Percentiles rank a stretch among this genome's conserved stretches.
These are phyloP conservation scores for Thinopyrum obtusiflorum DNA, from an alignment of 202 grass and related monocot genomes.

Conservation along the genomic window DNA sequence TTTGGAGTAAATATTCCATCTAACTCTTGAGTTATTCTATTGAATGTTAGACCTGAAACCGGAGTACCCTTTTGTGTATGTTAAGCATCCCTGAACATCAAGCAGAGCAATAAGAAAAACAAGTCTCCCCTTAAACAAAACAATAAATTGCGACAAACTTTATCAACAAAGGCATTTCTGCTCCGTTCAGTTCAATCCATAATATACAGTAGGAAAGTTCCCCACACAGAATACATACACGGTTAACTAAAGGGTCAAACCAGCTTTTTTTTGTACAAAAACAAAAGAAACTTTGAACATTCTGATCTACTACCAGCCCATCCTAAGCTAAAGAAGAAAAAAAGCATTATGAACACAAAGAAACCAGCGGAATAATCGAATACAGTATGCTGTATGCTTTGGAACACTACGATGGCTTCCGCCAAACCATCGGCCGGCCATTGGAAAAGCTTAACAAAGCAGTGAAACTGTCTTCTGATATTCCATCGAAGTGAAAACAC, in stretches of 20 bases:
- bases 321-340: not conserved
- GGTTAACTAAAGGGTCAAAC: not conserved
- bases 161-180: not conserved
- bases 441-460: slow-evolving; percentile 19
- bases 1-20: too few species aligned
- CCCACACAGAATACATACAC: not conserved
- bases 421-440: not conserved
- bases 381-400: not conserved
- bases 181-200: not conserved
- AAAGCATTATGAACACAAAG: slow-evolving; percentile 19
- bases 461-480: slow-evolving; percentile 6
- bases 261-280: slow-evolving; percentile 27
- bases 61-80: not conserved
- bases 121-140: not conserved
- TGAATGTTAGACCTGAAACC: not conserved
- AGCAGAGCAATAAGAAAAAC: not conserved
- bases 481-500: not conserved
- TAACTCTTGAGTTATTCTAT: too few species aligned
- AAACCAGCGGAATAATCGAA: not conserved
- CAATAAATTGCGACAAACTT: not conserved
- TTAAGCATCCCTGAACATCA: not conserved
- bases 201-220: slow-evolving; percentile 21
- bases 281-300: not conserved
- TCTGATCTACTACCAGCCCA: not conserved
- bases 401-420: not conserved